Conservation (phyloP, 257 asterid species). For the Salvia miltiorrhiza region DNA sequence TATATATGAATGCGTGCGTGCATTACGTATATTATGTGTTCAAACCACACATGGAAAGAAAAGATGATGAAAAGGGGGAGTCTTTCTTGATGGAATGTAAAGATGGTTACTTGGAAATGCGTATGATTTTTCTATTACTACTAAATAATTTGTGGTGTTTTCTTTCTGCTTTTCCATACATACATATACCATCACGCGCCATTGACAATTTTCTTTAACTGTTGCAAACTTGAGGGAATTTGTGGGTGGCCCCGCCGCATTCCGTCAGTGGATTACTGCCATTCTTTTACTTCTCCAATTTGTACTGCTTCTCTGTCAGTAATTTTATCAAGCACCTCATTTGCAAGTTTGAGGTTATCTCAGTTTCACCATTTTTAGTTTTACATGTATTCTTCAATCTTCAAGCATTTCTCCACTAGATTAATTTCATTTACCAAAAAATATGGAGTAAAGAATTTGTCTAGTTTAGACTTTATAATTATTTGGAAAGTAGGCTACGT, state of each 20-base stretch:
- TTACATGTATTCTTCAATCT: too few species aligned
- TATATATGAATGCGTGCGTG: background rate
- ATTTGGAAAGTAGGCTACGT: too few species aligned
- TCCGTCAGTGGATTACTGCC: background rate
- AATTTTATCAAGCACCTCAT: background rate
- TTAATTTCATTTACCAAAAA: too few species aligned
- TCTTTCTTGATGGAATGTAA: background rate
- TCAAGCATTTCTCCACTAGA: too few species aligned
- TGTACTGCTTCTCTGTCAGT: background rate
- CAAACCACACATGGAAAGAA: background rate
- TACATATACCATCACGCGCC: slow-evolving; percentile 2
- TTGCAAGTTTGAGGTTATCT: background rate
- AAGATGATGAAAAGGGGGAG: background rate
- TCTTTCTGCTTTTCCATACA: background rate
- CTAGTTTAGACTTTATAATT: too few species aligned
- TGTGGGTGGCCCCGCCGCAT: slow-evolving; percentile 8
- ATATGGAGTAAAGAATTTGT: too few species aligned
- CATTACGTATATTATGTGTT: background rate
- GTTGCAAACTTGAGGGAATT: background rate
- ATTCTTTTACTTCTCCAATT: background rate
- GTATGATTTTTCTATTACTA: background rate
- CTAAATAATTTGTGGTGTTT: slow-evolving; percentile 5
- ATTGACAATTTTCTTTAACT: background rate
- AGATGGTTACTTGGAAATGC: slow-evolving; percentile 10
- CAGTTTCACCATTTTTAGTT: too few species aligned